phyloP scores from a whole-genome alignment of 495 filamentous ascomycete genomes.

The Talaromyces proteolyticus region DNA sequence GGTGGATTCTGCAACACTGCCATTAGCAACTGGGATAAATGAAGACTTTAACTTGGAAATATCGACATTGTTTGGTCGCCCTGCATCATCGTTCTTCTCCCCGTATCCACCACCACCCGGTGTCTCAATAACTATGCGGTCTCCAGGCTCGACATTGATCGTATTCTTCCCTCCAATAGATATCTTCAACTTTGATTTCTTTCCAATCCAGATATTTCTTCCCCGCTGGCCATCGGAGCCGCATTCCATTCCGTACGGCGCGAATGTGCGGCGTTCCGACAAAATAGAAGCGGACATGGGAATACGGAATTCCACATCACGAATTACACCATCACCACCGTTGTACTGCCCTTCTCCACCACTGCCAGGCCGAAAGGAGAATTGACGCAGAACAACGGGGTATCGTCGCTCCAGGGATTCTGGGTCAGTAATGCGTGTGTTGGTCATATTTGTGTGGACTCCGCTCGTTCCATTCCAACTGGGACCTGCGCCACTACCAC shows the following conservation, averaged over 20 bases:
- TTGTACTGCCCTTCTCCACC: conserved; percentile 15
- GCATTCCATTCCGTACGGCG: conserved; percentile 84
- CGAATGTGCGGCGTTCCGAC: conserved; percentile 77
- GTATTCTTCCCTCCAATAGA: conserved; percentile 80
- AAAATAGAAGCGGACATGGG: conserved; percentile 85
- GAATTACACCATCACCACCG: conserved; percentile 65
- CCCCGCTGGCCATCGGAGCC: conserved; percentile 71
- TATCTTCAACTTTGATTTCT: conserved; percentile 8
- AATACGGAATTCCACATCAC: conserved; percentile 91
- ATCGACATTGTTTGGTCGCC: background rate
- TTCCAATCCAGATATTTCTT: conserved; percentile 71
- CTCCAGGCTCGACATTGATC: conserved; percentile 71
- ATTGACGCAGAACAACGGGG: conserved; percentile 78
- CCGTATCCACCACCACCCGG: conserved; percentile 45
- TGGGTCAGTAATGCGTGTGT: conserved; percentile 88
- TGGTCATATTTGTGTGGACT: conserved; percentile 94
- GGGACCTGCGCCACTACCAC: conserved; percentile 77
- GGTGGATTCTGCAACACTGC: conserved; percentile 3
- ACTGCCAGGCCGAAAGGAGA: conserved; percentile 60
- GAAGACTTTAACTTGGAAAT: conserved; percentile 1
- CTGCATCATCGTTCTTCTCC: conserved; percentile 3
- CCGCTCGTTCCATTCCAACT: conserved; percentile 81
- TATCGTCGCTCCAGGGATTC: conserved; percentile 89
- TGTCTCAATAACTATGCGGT: conserved; percentile 64
- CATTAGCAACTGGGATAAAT: conserved; percentile 9